Conservation (phyloP, 2,329 filamentous ascomycete genomes). For the Diaporthe amygdali region DNA sequence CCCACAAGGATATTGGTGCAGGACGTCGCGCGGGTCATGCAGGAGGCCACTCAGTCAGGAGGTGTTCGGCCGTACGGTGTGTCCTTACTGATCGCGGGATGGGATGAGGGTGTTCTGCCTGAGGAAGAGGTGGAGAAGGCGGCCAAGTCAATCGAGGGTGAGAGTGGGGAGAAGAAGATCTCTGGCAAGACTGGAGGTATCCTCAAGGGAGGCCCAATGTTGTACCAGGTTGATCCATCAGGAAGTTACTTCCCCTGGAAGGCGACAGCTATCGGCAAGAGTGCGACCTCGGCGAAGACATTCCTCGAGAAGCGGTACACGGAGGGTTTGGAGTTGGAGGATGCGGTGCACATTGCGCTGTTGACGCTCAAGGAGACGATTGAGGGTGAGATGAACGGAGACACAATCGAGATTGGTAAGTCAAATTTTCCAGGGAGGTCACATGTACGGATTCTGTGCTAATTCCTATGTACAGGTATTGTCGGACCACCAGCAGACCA, state of each 20-base stretch:
- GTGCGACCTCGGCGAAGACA: slow-evolving; percentile 96
- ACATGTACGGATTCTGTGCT: background rate
- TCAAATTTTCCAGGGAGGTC: slow-evolving; percentile 19
- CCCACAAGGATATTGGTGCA: slow-evolving; percentile 98
- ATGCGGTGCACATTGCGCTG: slow-evolving; percentile 97
- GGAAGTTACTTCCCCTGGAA: slow-evolving; percentile 99
- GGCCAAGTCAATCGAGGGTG: slow-evolving; percentile 50
- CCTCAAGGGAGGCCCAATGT: slow-evolving; percentile 91
- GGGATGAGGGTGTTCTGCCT: slow-evolving; percentile 95
- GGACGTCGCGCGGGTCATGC: slow-evolving; percentile 96
- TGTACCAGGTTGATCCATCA: slow-evolving; percentile 99
- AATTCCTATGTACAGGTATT: slow-evolving; percentile 66
- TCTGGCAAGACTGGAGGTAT: slow-evolving; percentile 93
- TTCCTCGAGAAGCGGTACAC: slow-evolving; percentile 99
- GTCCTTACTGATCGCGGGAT: slow-evolving; percentile 92
- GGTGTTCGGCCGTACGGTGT: slow-evolving; percentile 98
- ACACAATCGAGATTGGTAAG: slow-evolving; percentile 96
- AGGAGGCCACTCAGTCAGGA: slow-evolving; percentile 97
- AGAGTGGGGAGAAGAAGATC: slow-evolving; percentile 73
- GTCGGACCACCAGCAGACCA: slow-evolving; percentile 94
- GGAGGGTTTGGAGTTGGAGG: slow-evolving; percentile 94
- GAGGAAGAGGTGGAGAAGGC: slow-evolving; percentile 73
- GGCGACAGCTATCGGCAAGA: slow-evolving; percentile 98
- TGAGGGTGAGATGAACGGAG: slow-evolving; percentile 98
- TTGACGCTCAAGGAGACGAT: slow-evolving; percentile 99